Evolutionary conservation across 192 early-diverging fungal genomes (phyloP).

Genomic region (Kappamyces sp.): DNA sequence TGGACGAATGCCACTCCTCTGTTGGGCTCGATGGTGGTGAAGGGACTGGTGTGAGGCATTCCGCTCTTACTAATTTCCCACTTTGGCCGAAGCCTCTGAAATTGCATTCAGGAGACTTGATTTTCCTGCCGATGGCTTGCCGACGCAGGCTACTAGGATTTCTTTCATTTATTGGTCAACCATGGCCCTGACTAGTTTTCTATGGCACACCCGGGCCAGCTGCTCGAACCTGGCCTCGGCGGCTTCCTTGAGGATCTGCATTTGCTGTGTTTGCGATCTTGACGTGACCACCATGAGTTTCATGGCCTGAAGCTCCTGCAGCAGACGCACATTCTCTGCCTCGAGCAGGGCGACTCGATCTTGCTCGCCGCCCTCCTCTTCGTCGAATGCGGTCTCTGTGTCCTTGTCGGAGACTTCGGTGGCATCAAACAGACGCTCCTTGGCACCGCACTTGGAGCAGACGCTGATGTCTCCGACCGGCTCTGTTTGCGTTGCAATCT

Average conservation of each 20-base stretch:
- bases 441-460: not conserved
- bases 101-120: conserved; percentile 76
- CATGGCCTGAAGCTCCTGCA: conserved; percentile 10
- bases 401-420: not conserved
- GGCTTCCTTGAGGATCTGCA: conserved; percentile 18
- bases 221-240: conserved; percentile 22
- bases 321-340: conserved; percentile 13
- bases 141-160: conserved; percentile 62
- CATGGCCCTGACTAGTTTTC: conserved; percentile 18
- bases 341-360: not conserved
- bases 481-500: conserved; percentile 9
- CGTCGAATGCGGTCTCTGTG: not conserved
- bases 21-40: conserved; percentile 83
- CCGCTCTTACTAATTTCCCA: conserved; percentile 50
- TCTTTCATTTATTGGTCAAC: conserved; percentile 22
- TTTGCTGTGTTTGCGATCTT: conserved; percentile 10
- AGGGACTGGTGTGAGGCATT: conserved; percentile 38
- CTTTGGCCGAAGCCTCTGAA: conserved; percentile 76
- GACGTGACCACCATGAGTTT: conserved; percentile 7
- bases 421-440: not conserved
- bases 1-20: conserved; percentile 71
- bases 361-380: not conserved
- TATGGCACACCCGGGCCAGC: conserved; percentile 16
- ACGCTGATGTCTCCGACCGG: not conserved
- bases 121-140: conserved; percentile 73